phyloP scores from a whole-genome alignment of 495 filamentous ascomycete species.

The Neurospora cerealis region DNA sequence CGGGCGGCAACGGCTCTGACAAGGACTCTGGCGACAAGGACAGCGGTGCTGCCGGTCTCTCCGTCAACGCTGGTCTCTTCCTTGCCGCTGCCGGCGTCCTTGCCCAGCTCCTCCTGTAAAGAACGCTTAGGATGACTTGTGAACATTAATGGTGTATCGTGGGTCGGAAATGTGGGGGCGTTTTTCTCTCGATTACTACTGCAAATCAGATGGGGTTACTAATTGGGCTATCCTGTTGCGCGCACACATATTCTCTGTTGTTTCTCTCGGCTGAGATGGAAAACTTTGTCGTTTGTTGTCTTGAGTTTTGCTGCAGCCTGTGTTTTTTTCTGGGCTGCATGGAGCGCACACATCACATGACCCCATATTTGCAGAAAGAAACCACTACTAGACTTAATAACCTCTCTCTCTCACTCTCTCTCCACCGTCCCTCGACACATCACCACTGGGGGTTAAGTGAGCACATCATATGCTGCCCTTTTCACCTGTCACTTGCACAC shows the following conservation, averaged over 20 bases:
- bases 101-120: conserved; percentile 23
- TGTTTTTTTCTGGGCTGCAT: not conserved
- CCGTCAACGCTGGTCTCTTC: conserved; percentile 29
- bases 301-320: not conserved
- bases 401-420: not conserved
- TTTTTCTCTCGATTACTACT: conserved; percentile 1
- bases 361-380: not conserved
- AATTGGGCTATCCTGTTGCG: not conserved
- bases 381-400: conserved; percentile 4
- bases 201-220: not conserved
- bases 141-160: conserved; percentile 2
- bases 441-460: not conserved
- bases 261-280: not conserved
- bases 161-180: not conserved
- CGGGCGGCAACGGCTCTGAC: conserved; percentile 6
- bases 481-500: not conserved
- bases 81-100: conserved; percentile 30
- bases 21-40: conserved; percentile 12
- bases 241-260: not conserved
- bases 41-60: conserved; percentile 21
- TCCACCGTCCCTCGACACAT: not conserved
- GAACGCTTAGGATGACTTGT: not conserved
- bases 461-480: not conserved
- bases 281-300: not conserved
- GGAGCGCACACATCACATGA: conserved; percentile 1